Conservation (phyloP, 2,329 filamentous ascomycete genomes). For the Monilinia vaccinii-corymbosi region DNA sequence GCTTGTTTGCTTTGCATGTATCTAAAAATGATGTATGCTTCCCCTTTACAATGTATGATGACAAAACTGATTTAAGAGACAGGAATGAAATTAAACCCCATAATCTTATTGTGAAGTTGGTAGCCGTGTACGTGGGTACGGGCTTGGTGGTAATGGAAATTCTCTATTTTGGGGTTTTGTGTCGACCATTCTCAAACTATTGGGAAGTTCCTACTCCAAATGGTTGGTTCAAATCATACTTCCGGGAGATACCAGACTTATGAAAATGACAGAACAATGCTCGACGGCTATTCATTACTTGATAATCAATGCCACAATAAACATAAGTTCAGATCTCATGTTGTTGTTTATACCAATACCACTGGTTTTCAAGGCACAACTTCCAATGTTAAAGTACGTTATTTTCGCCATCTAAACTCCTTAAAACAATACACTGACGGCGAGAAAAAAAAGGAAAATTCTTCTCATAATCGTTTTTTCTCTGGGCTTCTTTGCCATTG, state of each 20-base stretch:
- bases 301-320: slow-evolving; percentile 49
- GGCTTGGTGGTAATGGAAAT: slow-evolving; percentile 44
- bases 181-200: slow-evolving; percentile 45
- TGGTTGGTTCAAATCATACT: slow-evolving; percentile 29
- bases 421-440: neutral
- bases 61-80: neutral
- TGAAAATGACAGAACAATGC: slow-evolving; percentile 39
- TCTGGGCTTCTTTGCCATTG: slow-evolving; percentile 40
- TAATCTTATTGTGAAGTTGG: slow-evolving; percentile 39
- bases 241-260: neutral
- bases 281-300: slow-evolving; percentile 47
- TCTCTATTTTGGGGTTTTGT: slow-evolving; percentile 43
- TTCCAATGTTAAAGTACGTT: slow-evolving; percentile 29
- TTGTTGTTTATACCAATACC: slow-evolving; percentile 51
- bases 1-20: slow-evolving; percentile 49
- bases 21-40: slow-evolving; percentile 38
- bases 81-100: slow-evolving; percentile 23
- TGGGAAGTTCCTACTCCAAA: slow-evolving; percentile 47
- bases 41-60: neutral
- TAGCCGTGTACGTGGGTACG: slow-evolving; percentile 39
- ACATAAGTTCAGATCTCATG: slow-evolving; percentile 50
- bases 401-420: slow-evolving; percentile 30
- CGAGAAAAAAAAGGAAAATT: slow-evolving; percentile 34
- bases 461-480: slow-evolving; percentile 40
- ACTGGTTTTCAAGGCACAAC: slow-evolving; percentile 35